These are phyloP conservation scores for Sporothrix humicola DNA, from an alignment of 2,329 filamentous ascomycete genomes.

Conservation along the genomic window DNA sequence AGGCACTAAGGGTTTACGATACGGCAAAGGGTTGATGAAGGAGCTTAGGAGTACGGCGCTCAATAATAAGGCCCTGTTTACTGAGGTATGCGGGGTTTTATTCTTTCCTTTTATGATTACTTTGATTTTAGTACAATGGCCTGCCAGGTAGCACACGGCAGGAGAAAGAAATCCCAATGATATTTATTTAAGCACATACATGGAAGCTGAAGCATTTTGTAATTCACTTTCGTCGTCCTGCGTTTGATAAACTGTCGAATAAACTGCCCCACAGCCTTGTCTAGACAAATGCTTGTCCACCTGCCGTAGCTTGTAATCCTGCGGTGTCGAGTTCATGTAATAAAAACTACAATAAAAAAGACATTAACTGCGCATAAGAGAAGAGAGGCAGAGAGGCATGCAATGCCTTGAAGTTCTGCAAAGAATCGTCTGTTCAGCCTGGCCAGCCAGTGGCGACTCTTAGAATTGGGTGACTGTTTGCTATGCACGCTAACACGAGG, in stretches of 20 bases:
- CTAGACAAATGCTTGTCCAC: no score
- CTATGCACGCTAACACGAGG: background rate
- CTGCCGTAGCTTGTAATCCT: no score
- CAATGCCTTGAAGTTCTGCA: background rate
- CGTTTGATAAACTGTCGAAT: no score
- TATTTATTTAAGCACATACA: background rate
- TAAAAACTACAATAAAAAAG: no score
- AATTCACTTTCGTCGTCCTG: no score
- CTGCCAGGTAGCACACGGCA: background rate
- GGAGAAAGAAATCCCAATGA: no score
- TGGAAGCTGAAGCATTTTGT: no score
- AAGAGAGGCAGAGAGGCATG: no score
- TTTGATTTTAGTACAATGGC: background rate
- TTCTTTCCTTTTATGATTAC: slow-evolving; percentile 18
- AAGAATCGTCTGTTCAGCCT: background rate
- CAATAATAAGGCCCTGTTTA: background rate
- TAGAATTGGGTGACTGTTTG: background rate
- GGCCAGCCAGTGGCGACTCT: background rate
- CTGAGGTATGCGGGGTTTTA: background rate
- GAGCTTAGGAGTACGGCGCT: slow-evolving; percentile 11
- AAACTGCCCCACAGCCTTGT: slow-evolving; percentile 5
- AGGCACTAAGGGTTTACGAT: background rate
- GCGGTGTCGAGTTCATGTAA: no score
- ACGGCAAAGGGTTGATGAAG: background rate
- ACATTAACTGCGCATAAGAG: no score